phyloP scores from a whole-genome alignment of 495 filamentous ascomycete genomes.

The Penicillium dipodomyicola region DNA sequence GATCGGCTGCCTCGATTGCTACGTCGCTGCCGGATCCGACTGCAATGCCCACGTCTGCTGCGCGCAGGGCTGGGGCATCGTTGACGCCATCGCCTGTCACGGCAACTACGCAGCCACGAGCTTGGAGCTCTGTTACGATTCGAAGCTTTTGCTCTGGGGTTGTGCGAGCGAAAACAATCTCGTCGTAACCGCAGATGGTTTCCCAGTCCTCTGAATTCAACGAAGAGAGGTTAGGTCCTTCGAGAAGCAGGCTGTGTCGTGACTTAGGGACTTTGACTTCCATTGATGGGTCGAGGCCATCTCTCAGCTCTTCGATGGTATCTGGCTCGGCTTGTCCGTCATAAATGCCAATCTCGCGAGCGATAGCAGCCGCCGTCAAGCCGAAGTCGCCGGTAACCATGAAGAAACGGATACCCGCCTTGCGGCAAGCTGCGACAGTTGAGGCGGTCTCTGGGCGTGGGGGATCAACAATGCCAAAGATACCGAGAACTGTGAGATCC shows the following conservation, averaged over 20 bases:
- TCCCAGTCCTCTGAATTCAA: constrained; percentile 59
- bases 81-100: constrained; percentile 74
- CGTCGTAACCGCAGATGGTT: constrained; percentile 54
- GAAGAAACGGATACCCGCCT: constrained; percentile 59
- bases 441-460: constrained; percentile 61
- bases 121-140: constrained; percentile 67
- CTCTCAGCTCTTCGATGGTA: constrained; percentile 31
- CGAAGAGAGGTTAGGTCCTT: constrained; percentile 56
- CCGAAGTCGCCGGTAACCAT: constrained; percentile 72
- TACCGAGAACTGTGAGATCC: constrained; percentile 48
- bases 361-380: constrained; percentile 67
- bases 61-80: constrained; percentile 63
- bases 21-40: constrained; percentile 60
- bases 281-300: constrained; percentile 6
- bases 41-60: constrained; percentile 66
- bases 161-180: constrained; percentile 70
- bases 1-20: constrained; percentile 79
- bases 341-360: constrained; percentile 63
- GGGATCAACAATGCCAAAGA: constrained; percentile 59
- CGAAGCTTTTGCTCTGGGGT: constrained; percentile 75
- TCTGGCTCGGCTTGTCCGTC: constrained; percentile 40
- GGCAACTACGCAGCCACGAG: constrained; percentile 63
- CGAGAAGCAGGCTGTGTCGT: constrained; percentile 36
- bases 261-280: constrained; percentile 15
- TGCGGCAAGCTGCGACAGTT: constrained; percentile 48